Conservation (phyloP, 352 stramenopile genomes). For the Globisporangium cylindrosporum region DNA sequence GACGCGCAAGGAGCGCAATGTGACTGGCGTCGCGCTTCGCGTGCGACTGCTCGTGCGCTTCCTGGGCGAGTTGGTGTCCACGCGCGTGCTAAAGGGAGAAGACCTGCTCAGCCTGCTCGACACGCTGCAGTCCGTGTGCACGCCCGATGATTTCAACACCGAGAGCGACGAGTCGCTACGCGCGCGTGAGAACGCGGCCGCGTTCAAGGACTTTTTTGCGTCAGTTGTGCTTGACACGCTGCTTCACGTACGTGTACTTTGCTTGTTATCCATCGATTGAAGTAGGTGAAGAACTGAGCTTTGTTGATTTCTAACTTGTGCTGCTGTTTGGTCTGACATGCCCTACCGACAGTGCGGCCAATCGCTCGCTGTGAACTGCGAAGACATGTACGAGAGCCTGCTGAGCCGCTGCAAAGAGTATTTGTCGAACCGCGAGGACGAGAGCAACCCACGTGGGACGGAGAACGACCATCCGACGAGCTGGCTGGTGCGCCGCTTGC, state of each 20-base stretch:
- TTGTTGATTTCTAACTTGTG: neutral
- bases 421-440: constrained; percentile 56
- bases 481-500: constrained; percentile 70
- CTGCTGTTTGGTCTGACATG: neutral
- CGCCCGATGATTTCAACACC: constrained; percentile 49
- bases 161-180: constrained; percentile 48
- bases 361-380: constrained; percentile 33
- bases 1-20: constrained; percentile 19
- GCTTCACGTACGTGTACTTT: constrained; percentile 34
- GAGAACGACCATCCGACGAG: constrained; percentile 38
- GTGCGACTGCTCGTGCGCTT: constrained; percentile 65
- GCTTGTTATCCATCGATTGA: no score
- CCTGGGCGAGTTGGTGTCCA: constrained; percentile 52
- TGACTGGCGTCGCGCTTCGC: constrained; percentile 38
- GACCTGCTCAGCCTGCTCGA: constrained; percentile 64
- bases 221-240: constrained; percentile 69
- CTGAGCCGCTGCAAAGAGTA: constrained; percentile 73
- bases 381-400: constrained; percentile 69
- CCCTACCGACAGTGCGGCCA: constrained; percentile 32
- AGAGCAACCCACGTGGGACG: constrained; percentile 50
- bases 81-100: constrained; percentile 55
- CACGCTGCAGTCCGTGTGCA: constrained; percentile 61
- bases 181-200: constrained; percentile 42
- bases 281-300: no score
- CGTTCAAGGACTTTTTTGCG: constrained; percentile 80